Percentiles rank a stretch among this genome's conserved stretches.
Conservation (phyloP, 2,329 filamentous ascomycete genomes). For the Paracoccidioides lutzii region DNA sequence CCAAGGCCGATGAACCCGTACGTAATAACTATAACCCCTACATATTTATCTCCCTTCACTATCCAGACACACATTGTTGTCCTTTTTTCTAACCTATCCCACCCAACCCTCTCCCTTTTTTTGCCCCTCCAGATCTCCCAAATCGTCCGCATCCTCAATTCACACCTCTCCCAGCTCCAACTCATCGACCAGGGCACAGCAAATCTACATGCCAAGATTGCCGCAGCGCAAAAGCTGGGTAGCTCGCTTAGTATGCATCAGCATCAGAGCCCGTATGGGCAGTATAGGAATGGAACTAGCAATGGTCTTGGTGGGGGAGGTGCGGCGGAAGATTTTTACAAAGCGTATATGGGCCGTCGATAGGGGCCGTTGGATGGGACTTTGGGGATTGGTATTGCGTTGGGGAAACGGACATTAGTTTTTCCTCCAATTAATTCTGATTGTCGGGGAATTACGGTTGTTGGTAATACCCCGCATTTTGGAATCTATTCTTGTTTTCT, state of each 20-base stretch:
- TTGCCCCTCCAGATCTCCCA: constrained; percentile 58
- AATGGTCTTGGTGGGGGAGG: constrained; percentile 35
- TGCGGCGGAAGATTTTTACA: constrained; percentile 78
- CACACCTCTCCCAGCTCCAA: constrained; percentile 81
- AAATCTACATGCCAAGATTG: constrained; percentile 69
- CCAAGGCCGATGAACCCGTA: constrained; percentile 78
- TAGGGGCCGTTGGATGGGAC: constrained; percentile 21
- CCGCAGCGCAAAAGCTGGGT: constrained; percentile 66
- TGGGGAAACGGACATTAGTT: no score
- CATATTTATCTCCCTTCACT: neutral
- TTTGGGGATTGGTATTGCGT: no score
- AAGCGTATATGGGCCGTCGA: constrained; percentile 69
- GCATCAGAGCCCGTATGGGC: constrained; percentile 28
- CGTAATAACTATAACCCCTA: constrained; percentile 24
- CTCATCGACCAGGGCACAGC: constrained; percentile 81
- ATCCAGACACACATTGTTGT: neutral
- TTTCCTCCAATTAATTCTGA: no score
- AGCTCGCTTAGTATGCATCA: constrained; percentile 41
- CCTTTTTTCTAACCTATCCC: constrained; percentile 7
- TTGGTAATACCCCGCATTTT: no score
- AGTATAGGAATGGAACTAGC: constrained; percentile 11
- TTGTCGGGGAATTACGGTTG: no score
- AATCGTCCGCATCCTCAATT: constrained; percentile 89
- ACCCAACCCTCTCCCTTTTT: neutral
- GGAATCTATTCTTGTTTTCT: no score